Evolutionary conservation across 306 rosid genomes (phyloP), one percentile per base, ranked within the genome.

Genomic region (Fagus crenata): DNA sequence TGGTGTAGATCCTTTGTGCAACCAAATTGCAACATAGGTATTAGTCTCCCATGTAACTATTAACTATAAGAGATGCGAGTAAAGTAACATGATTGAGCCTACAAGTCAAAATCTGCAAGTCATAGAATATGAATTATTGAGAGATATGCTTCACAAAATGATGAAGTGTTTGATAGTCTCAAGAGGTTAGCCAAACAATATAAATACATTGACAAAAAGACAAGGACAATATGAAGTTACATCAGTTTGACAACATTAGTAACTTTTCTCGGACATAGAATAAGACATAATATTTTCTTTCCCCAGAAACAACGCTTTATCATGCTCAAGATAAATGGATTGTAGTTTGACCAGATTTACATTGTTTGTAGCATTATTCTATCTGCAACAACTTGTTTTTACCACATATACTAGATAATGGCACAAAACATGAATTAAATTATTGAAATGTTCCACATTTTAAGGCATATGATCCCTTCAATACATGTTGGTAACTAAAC

Each of bases 1-100:
- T 12, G 11, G 15, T 32, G 69, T 28, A 60, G 58, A 84, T 77
- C 73, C 63, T 64, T 70, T 67, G 68, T 46, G 65, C 72, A 78
- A 60, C 39, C 33, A 49, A 64, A 75, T 43, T 64, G 32, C 32
- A 37, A 59, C 5, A 67, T 7, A 17, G 71, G 4, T 39, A 67
- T 67, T 67, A 39, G 49, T 2, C 71, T 7, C 28, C 49, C 71
- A n/a, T 4, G 46, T 17, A 40, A 7, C 59, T 61, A 68, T 64
- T 60, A 46, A 65, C 71, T 3, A 39, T 67, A 12, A 67, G 41
- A 67, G 71, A 39, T 67, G 49, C 8, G 3, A 7, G 32, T 17
- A 39, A 63, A 63, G 69, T 35, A 63, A 2, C 49, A 65, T 39
- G 49, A 65, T 65, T 58, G 15, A 6, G 32, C 14, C 15, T 17